A percentile compares a stretch with the other conserved stretches of the same genome.
These are phyloP conservation scores for Solanum stenotomum DNA, from an alignment of 257 asterid genomes.

Conservation along the genomic window DNA sequence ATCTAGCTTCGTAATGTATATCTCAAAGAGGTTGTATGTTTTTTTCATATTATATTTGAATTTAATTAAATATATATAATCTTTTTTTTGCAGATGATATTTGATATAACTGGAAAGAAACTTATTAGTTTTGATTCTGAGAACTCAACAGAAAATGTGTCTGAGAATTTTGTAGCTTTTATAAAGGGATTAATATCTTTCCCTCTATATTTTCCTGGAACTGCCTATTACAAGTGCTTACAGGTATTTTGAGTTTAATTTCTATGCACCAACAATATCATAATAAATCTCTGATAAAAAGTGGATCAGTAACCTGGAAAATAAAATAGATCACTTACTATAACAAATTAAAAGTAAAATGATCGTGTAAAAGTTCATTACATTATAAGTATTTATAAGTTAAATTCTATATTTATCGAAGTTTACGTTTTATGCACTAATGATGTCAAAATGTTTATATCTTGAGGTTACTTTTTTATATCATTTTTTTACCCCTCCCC, in stretches of 20 bases:
- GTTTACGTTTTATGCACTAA: too few relatives aligned
- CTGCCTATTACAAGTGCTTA: constrained; percentile 73
- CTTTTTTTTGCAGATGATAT: constrained; percentile 55
- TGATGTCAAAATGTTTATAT: too few relatives aligned
- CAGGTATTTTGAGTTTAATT: constrained; percentile 22
- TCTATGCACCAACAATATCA: not conserved
- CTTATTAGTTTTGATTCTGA: constrained; percentile 63
- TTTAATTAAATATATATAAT: not conserved
- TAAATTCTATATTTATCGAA: too few relatives aligned
- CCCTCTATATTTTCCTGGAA: constrained; percentile 81
- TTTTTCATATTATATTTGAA: constrained; percentile 69
- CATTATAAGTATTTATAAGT: too few relatives aligned
- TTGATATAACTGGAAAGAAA: constrained; percentile 76
- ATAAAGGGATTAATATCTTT: constrained; percentile 79
- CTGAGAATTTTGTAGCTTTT: constrained; percentile 64
- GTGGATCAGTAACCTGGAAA: not conserved
- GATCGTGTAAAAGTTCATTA: too few relatives aligned
- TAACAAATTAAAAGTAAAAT: not conserved
- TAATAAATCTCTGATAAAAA: not conserved
- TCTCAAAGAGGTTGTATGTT: not conserved
- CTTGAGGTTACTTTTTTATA: too few relatives aligned
- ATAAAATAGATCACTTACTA: not conserved
- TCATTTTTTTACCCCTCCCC: too few relatives aligned
- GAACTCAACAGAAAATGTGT: constrained; percentile 48
- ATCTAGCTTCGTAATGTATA: not conserved